Base-by-base conservation (phyloP, 169 alveolate species). In the Plasmodium billcollinsi region DNA sequence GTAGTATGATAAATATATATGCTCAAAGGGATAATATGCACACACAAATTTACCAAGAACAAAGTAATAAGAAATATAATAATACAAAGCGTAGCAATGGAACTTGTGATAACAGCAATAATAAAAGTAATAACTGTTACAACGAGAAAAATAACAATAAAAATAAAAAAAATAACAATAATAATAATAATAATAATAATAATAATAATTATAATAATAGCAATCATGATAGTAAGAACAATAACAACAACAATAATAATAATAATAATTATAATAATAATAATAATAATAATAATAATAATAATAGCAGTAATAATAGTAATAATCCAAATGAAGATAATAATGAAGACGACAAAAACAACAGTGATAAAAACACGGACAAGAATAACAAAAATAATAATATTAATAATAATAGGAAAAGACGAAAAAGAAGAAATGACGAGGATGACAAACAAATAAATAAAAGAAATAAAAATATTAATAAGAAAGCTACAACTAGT, bases 201-300 rank as follows among this genome's bases (percentile, higher is more conserved):
- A 56, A 20, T 43, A 33, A 63, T 45, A 12, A 50, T 11, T 26
- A 20, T 8, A 62, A 74, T 20, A 45, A 49, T 45, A 33, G 21
- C 21, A 39, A n/a, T 15, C 18, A 26, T 20, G 12, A 43, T 49
- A 74, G 11, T 24, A 21, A 20, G 12, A 74, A 50, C 11, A 65
- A 65, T 3, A 43, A 6, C 54, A 59, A 59, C 15, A 61, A 39
- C 69, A 61, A 52, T 29, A 33, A 73, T 3, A 29, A 1, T 20
- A 73, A 72, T 21, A 72, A 29, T 18, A 73, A 73, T 2, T 45
- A 54, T 21, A 59, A 73, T 45, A 39, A 73, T 58, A 73, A 58
- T 49, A 61, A 73, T 0, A 56, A 11, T 12, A 45, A 33, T n/a
- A 63, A 47, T 54, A 73, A 73, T 4, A 59, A 26, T 59, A 58